Percentiles rank a stretch among this genome's conserved stretches.
Evolutionary conservation across 2,329 filamentous ascomycete species (phyloP).

Genomic region (Herpotrichia juniperi): DNA sequence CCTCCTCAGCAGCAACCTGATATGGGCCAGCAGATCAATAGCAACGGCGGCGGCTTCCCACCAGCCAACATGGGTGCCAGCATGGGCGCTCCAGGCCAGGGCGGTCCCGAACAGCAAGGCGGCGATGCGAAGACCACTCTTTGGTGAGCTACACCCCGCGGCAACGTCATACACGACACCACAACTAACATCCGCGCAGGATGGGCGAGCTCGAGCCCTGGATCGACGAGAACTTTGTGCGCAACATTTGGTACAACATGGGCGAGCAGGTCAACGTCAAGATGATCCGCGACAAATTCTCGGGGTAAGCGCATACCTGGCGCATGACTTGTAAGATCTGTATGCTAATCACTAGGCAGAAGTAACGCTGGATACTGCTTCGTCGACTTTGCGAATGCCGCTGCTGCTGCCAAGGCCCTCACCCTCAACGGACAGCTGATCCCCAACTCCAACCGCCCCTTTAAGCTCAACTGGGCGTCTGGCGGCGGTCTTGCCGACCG

Average conservation of each 20-base stretch:
- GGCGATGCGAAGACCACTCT: slow-evolving; percentile 59
- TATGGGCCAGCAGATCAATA: slow-evolving; percentile 65
- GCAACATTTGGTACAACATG: slow-evolving; percentile 91
- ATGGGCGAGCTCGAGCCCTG: slow-evolving; percentile 99
- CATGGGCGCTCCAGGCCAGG: slow-evolving; percentile 43
- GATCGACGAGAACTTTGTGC: slow-evolving; percentile 99
- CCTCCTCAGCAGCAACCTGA: slow-evolving; percentile 53
- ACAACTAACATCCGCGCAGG: slow-evolving; percentile 59
- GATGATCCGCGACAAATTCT: slow-evolving; percentile 99
- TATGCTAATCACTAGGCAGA: slow-evolving; percentile 60
- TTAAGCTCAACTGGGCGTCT: slow-evolving; percentile 99
- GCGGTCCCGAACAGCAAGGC: slow-evolving; percentile 45
- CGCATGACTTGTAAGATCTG: slow-evolving; percentile 4
- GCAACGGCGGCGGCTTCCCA: slow-evolving; percentile 56
- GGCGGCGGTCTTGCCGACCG: slow-evolving; percentile 94
- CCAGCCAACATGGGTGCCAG: slow-evolving; percentile 59
- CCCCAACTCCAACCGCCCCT: slow-evolving; percentile 90
- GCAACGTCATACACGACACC: slow-evolving; percentile 4
- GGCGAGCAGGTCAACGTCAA: slow-evolving; percentile 97
- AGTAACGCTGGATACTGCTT: slow-evolving; percentile 99
- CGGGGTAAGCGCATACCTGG: slow-evolving; percentile 69
- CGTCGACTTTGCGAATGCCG: slow-evolving; percentile 84
- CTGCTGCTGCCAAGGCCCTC: slow-evolving; percentile 91
- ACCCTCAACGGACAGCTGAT: slow-evolving; percentile 85
- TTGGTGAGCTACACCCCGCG: slow-evolving; percentile 49